Conservation (phyloP, 2,329 filamentous ascomycete species). For the Xylaria sp. region DNA sequence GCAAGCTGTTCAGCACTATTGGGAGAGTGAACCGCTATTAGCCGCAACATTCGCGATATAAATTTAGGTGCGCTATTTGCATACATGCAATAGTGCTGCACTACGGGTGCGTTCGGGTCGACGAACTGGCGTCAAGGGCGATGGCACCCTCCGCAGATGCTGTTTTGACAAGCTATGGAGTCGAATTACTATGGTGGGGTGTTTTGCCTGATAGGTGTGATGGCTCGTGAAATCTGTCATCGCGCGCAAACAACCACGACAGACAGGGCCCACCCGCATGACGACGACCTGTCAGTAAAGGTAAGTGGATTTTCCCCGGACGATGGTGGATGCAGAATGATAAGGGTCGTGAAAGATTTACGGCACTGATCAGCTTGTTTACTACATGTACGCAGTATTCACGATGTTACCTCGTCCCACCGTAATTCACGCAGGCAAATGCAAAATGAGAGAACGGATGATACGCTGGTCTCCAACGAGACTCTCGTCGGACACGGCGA, state of each 20-base stretch:
- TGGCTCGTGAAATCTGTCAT: constrained; percentile 29
- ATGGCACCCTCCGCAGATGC: constrained; percentile 22
- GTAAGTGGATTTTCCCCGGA: constrained; percentile 33
- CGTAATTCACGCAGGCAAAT: constrained; percentile 13
- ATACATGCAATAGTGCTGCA: constrained; percentile 7
- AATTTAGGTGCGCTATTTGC: constrained; percentile 25
- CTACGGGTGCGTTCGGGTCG: constrained; percentile 23
- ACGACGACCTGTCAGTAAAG: constrained; percentile 22
- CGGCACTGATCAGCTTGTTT: constrained; percentile 21
- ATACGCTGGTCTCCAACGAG: constrained; percentile 22
- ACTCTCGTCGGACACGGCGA: constrained; percentile 31
- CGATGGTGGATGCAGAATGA: constrained; percentile 30
- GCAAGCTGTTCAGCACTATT: constrained; percentile 7
- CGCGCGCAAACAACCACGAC: constrained; percentile 17
- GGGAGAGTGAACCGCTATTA: constrained; percentile 5
- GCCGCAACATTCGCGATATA: constrained; percentile 17
- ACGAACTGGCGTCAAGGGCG: constrained; percentile 13
- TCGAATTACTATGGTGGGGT: constrained; percentile 15
- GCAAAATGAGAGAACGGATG: constrained; percentile 15
- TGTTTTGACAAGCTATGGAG: constrained; percentile 3
- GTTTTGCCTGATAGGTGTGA: constrained; percentile 14
- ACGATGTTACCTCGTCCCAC: constrained; percentile 33
- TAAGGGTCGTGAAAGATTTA: constrained; percentile 29
- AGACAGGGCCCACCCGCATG: constrained; percentile 13
- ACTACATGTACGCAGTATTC: constrained; percentile 3